Percentiles rank a stretch among this genome's conserved stretches.
Conservation (phyloP, 2,329 filamentous ascomycete species). For the Fusarium floridanum region DNA sequence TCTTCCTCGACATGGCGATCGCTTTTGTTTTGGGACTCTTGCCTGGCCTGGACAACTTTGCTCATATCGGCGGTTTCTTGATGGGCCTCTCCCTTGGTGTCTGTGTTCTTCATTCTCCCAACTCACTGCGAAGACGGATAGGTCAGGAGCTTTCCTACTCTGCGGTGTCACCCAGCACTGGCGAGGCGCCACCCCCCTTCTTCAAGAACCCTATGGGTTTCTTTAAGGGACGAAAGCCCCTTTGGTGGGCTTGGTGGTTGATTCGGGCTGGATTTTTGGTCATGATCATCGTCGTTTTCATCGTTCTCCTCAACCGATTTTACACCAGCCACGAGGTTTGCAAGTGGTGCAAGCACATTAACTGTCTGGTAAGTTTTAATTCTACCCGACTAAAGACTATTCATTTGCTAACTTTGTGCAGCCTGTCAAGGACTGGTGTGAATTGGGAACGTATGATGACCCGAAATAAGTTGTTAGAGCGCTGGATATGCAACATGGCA, state of each 20-base stretch:
- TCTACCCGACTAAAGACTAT: not conserved
- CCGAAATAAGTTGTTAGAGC: not conserved
- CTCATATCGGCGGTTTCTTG: constrained; percentile 94
- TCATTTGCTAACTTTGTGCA: constrained; percentile 50
- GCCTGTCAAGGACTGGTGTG: constrained; percentile 78
- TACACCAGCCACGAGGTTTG: constrained; percentile 81
- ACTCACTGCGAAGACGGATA: constrained; percentile 79
- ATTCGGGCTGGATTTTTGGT: constrained; percentile 83
- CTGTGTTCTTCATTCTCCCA: constrained; percentile 89
- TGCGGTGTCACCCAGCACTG: constrained; percentile 68
- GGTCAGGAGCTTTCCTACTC: constrained; percentile 79
- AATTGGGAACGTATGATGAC: constrained; percentile 58
- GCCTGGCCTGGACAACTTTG: constrained; percentile 95
- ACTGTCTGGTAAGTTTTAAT: constrained; percentile 81
- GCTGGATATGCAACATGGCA: not conserved
- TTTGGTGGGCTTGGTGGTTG: constrained; percentile 99
- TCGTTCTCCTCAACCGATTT: constrained; percentile 90
- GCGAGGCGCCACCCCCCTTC: constrained; percentile 65
- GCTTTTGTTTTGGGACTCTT: constrained; percentile 93
- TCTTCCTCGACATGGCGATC: constrained; percentile 86
- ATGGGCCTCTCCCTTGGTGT: constrained; percentile 92
- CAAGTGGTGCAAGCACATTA: constrained; percentile 94
- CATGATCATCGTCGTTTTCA: constrained; percentile 85
- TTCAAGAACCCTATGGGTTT: constrained; percentile 77
- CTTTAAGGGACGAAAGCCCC: constrained; percentile 90